Percentiles rank a stretch among this genome's conserved stretches.
Conservation (phyloP, 2,329 filamentous ascomycete genomes). For the Xylaria hypoxylon region DNA sequence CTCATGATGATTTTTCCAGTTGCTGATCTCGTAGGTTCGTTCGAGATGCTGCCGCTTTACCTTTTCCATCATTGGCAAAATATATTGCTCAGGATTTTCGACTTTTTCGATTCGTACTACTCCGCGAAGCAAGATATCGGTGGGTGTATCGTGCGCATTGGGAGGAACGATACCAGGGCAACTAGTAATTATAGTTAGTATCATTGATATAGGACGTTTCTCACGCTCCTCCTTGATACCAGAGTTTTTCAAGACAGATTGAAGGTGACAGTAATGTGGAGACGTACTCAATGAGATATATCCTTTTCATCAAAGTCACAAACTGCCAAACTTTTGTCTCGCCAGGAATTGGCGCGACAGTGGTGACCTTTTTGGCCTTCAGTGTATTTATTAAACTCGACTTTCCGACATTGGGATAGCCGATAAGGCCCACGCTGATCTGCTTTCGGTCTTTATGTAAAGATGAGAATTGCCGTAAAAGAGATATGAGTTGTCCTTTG, state of each 20-base stretch:
- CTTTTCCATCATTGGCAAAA: conserved; percentile 80
- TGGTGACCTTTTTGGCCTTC: conserved; percentile 93
- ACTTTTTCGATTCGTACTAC: conserved; percentile 97
- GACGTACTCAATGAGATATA: conserved; percentile 81
- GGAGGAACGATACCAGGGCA: conserved; percentile 97
- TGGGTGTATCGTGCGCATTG: conserved; percentile 82
- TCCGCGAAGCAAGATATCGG: conserved; percentile 89
- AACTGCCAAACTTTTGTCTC: conserved; percentile 99
- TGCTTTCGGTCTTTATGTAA: conserved; percentile 93
- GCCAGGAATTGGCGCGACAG: conserved; percentile 91
- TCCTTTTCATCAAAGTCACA: conserved; percentile 93
- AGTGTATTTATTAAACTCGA: conserved; percentile 94
- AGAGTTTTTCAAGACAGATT: background rate
- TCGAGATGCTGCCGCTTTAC: conserved; percentile 91
- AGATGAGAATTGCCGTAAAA: conserved; percentile 91
- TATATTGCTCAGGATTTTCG: conserved; percentile 95
- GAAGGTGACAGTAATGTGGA: background rate
- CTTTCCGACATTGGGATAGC: conserved; percentile 93
- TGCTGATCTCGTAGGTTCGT: conserved; percentile 88
- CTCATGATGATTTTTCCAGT: conserved; percentile 79
- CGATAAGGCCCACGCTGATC: conserved; percentile 88
- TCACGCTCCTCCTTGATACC: background rate
- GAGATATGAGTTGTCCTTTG: conserved; percentile 91
- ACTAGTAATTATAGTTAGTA: conserved; percentile 23
- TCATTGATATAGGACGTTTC: background rate